These are phyloP conservation scores for Stachybotrys chlorohalonatus DNA, from an alignment of 2,329 filamentous ascomycete species.

Conservation along the genomic window DNA sequence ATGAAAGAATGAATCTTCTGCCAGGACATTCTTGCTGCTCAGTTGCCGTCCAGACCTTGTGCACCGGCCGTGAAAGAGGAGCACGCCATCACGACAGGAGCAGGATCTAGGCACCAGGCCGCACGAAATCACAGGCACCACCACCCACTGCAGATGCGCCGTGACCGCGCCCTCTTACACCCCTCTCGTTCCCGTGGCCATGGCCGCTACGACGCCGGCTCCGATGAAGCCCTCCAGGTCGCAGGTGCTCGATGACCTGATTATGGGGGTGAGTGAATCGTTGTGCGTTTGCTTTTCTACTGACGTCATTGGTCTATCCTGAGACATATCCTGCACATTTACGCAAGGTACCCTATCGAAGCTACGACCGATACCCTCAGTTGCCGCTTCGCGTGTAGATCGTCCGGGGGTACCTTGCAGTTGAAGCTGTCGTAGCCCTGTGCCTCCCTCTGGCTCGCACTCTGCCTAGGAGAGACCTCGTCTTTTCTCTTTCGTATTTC, in stretches of 20 bases:
- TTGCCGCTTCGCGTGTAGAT: too few species aligned
- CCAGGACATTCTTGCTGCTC: too few species aligned
- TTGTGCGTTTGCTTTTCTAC: too few species aligned
- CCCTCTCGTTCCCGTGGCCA: not conserved
- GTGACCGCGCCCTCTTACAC: not conserved
- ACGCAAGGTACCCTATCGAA: too few species aligned
- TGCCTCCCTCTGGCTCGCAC: too few species aligned
- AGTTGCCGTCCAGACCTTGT: too few species aligned
- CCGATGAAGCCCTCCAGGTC: constrained; percentile 12
- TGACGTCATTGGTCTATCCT: not conserved
- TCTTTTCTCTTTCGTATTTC: not conserved
- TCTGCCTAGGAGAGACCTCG: not conserved
- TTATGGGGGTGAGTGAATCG: constrained; percentile 42
- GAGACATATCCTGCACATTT: not conserved
- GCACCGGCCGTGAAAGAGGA: too few species aligned
- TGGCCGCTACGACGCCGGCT: constrained; percentile 2
- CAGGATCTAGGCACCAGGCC: not conserved
- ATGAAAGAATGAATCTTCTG: too few species aligned
- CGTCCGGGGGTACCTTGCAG: too few species aligned
- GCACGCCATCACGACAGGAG: not conserved
- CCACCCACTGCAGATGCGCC: not conserved
- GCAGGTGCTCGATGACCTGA: constrained; percentile 36
- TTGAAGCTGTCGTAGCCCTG: too few species aligned
- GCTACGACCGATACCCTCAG: too few species aligned
- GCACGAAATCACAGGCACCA: not conserved